Evolutionary conservation across 352 stramenopile species (phyloP), one percentile per base, ranked within the genome.

Genomic region (Hyaloperonospora arabidopsidis): DNA sequence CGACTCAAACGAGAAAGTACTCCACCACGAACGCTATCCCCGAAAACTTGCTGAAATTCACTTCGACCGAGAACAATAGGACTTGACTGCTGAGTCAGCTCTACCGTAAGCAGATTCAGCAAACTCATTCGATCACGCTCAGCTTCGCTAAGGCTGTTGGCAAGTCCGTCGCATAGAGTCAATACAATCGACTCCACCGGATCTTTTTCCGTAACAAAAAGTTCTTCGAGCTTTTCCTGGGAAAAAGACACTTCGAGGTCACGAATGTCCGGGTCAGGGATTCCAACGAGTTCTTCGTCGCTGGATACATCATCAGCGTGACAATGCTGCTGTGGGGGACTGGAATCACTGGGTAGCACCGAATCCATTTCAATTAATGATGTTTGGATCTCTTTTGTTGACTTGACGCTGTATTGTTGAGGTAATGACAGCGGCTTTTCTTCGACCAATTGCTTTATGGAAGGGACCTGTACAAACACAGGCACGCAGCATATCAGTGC

Each of bases 21-120:
- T 13, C 45, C 61, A 2, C 76, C 76, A 38, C 63, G 65, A 61
- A 89, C 84, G 34, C 73, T 81, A 22, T 81, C 74, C 10, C 79
- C 79, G 67, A 89, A 89, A 2, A 89, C 71, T 10, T 70, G 51
- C 45, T 80, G 67, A 45, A 85, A 87, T 25, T 79, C 69, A 52
- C 87, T 76, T 45, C 79, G 70, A 59, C 57, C 66, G 19, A 74
- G 34, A 11, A 66, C 54, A 39, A 74, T 68, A 17, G 62, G 66
- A 50, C 58, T 74, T 28, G 54, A 41, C 18, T 70, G 61, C 43
- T 62, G 34, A 17, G 45, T 45, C 14, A 87, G 63, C 18, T 44
- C 21, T 35, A 89, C 73, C 1, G 63, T 74, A 38, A 68, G 72
- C 22, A 86, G 57, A 28, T 76, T 78, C 4, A 69, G 67, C 15